phyloP scores from a whole-genome alignment of 192 early-diverging fungal genomes.

The Podila clonocystis region DNA sequence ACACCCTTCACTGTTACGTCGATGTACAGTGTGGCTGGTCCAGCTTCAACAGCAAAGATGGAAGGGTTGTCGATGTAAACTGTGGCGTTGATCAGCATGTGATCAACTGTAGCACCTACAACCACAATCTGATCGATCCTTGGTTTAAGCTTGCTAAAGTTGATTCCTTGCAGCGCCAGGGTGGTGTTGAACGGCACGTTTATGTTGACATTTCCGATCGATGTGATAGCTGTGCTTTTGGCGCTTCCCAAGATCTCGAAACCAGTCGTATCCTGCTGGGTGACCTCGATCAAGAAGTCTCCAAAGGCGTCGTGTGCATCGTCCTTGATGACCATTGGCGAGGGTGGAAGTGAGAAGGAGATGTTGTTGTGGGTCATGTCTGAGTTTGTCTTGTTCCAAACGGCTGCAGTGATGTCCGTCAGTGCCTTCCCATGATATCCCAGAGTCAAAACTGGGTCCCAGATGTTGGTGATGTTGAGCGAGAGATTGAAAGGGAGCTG shows the following conservation, averaged over 20 bases:
- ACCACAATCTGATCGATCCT: slow-evolving; percentile 16
- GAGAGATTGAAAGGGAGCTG: slow-evolving; percentile 38
- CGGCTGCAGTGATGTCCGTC: slow-evolving; percentile 29
- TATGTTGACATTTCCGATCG: slow-evolving; percentile 30
- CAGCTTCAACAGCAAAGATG: slow-evolving; percentile 34
- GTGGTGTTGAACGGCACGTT: slow-evolving; percentile 39
- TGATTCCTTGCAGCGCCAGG: slow-evolving; percentile 19
- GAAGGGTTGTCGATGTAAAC: slow-evolving; percentile 34
- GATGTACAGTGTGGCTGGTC: slow-evolving; percentile 20
- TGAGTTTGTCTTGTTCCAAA: slow-evolving; percentile 35
- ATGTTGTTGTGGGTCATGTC: slow-evolving; percentile 43
- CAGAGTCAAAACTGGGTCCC: slow-evolving; percentile 17
- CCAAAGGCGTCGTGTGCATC: slow-evolving; percentile 19
- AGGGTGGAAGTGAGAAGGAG: slow-evolving; percentile 20
- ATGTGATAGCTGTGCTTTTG: slow-evolving; percentile 16
- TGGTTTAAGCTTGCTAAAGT: slow-evolving; percentile 23
- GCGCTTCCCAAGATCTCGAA: slow-evolving; percentile 36
- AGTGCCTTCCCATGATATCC: slow-evolving; percentile 15
- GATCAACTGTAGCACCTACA: slow-evolving; percentile 8
- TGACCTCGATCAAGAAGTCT: slow-evolving; percentile 19
- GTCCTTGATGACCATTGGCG: slow-evolving; percentile 12
- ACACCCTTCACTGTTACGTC: neutral
- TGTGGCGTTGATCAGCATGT: slow-evolving; percentile 31
- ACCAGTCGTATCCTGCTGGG: slow-evolving; percentile 18
- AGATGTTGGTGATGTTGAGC: slow-evolving; percentile 32